Conservation (phyloP, 805 yeast species). For the Pichia insulana region DNA sequence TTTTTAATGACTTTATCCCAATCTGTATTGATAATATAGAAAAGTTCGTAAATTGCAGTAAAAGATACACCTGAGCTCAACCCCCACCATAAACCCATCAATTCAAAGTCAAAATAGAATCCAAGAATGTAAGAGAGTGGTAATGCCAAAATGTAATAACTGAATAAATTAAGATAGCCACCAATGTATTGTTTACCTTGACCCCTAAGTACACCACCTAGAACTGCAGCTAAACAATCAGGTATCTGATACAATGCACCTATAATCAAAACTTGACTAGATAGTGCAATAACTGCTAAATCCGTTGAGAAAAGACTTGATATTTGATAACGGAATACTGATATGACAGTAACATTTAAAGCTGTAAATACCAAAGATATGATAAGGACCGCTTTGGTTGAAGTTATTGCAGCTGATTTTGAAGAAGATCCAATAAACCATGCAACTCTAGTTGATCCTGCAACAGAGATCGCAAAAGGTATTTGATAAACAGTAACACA, state of each 20-base stretch:
- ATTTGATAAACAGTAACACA: conserved; percentile 54
- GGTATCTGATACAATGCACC: conserved; percentile 30
- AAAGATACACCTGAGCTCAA: conserved; percentile 12
- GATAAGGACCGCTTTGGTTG: conserved; percentile 11
- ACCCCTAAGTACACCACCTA: conserved; percentile 40
- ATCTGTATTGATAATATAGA: conserved; percentile 1
- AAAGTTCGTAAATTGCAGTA: conserved; percentile 5
- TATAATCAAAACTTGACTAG: conserved; percentile 11
- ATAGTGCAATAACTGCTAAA: conserved; percentile 10
- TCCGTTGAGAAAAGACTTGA: conserved; percentile 17
- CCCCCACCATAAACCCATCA: conserved; percentile 20
- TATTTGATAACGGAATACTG: conserved; percentile 10
- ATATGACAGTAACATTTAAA: conserved; percentile 10
- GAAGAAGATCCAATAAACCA: conserved; percentile 50
- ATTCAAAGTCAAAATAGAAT: conserved; percentile 32
- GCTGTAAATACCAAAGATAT: conserved; percentile 10
- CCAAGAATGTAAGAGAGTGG: conserved; percentile 55
- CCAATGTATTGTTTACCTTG: conserved; percentile 44
- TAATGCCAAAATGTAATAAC: conserved; percentile 56
- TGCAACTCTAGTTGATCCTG: conserved; percentile 66
- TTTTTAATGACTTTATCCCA: conserved; percentile 3
- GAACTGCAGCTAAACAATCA: conserved; percentile 34
- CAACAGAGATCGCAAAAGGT: conserved; percentile 60
- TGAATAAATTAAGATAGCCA: conserved; percentile 36
- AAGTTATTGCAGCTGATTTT: conserved; percentile 9